Conservation (phyloP, 306 rosid species). For the Quillaja saponaria region DNA sequence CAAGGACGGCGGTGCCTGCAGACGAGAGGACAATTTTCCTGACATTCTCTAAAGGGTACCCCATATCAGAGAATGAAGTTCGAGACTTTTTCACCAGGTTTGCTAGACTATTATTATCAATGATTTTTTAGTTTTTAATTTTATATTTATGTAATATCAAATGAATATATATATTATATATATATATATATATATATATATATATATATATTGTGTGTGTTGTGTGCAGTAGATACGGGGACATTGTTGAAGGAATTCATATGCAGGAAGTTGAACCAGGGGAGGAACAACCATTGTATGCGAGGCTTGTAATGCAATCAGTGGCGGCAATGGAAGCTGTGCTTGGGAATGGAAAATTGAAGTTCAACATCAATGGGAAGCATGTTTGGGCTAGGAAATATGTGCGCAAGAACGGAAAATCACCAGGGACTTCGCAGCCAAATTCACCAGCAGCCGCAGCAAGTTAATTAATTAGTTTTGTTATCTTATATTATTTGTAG, state of each 20-base stretch:
- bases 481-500: no score
- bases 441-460: conserved; percentile 12
- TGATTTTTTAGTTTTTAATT: not conserved
- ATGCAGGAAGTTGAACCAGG: conserved; percentile 51
- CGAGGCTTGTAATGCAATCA: conserved; percentile 48
- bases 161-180: not conserved
- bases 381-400: conserved; percentile 72
- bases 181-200: not conserved
- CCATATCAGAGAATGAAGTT: conserved; percentile 52
- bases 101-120: not conserved
- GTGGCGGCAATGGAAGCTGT: conserved; percentile 23
- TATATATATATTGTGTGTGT: not conserved
- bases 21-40: conserved; percentile 64
- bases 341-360: conserved; percentile 38
- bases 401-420: conserved; percentile 27
- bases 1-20: conserved; percentile 15
- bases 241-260: conserved; percentile 40
- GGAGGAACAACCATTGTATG: conserved; percentile 59
- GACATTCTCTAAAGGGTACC: conserved; percentile 70
- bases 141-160: not conserved
- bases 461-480: no score
- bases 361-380: conserved; percentile 62
- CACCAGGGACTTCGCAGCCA: not conserved
- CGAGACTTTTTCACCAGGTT: conserved; percentile 50
- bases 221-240: conserved; percentile 47